A percentile compares a stretch with the other conserved stretches of the same genome.
Evolutionary conservation across 345 rosid genomes (phyloP).

Genomic region (Brassica rapa): DNA sequence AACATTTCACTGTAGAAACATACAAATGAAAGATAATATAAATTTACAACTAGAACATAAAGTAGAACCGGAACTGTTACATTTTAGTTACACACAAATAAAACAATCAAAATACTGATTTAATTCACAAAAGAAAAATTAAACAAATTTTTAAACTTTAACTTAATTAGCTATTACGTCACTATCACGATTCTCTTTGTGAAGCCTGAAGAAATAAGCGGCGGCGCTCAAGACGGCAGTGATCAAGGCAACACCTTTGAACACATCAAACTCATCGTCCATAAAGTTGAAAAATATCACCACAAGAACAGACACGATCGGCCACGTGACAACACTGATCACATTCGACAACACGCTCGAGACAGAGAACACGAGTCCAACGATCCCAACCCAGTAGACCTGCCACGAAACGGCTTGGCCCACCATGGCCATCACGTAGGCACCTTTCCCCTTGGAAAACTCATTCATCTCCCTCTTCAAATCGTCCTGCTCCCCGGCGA

Average conservation of each 20-base stretch:
- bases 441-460: conserved; percentile 27
- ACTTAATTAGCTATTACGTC: neutral
- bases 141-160: neutral
- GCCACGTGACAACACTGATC: conserved; percentile 39
- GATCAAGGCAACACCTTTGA: conserved; percentile 33
- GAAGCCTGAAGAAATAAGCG: conserved; percentile 36
- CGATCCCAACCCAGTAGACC: conserved; percentile 41
- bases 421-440: conserved; percentile 37
- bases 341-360: conserved; percentile 36
- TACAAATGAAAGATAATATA: neutral
- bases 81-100: neutral
- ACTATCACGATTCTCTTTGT: conserved; percentile 29
- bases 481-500: conserved; percentile 36
- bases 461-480: conserved; percentile 39
- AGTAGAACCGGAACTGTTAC: neutral
- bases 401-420: conserved; percentile 43
- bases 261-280: conserved; percentile 36
- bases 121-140: neutral
- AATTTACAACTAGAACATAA: neutral
- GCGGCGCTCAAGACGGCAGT: conserved; percentile 28
- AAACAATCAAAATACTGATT: neutral
- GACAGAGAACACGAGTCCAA: conserved; percentile 38
- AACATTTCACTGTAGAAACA: neutral
- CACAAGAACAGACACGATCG: conserved; percentile 40
- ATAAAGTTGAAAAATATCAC: conserved; percentile 34